Evolutionary conservation across 1,284 basidiomycete genomes (phyloP), one percentile per base, ranked within the genome.

Genomic region (Takashimella koratensis): DNA sequence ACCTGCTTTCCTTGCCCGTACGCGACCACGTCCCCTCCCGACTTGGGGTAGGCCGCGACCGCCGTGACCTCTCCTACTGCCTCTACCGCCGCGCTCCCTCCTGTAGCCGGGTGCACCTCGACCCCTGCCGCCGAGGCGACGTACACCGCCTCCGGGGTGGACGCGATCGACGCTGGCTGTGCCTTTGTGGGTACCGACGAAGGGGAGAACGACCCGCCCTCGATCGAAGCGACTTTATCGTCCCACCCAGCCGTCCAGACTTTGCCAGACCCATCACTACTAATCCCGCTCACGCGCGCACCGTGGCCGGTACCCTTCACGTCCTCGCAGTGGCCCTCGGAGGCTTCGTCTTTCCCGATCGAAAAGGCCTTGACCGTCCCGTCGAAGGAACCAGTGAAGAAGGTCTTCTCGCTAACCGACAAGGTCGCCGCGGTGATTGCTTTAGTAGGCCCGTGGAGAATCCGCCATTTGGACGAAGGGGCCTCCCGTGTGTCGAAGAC

Each of bases 331-430:
- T 78, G 70, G 1, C 77, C 74, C 2, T 58, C 60, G 20, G 53
- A 64, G 20, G 64, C 70, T 39, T 56, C 60, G 8, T 50, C 53
- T 24, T 49, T 42, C 5, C 63, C 59, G 5, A 68, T 51, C 11
- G 56, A 47, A 68, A 87, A 89, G 2, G 84, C 80, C 52, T 88
- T 80, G 2, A 88, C 77, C 5, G 87, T 83, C 0, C 94, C 94
- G 62, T 94, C 90, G 20, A 89, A 88, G 0, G 87, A 86, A 12
- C 91, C 91, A 0, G 84, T 82, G 57, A 90, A 78, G 79, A 95
- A 90, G 0, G 89, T 91, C 53, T 19, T 58, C 6, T 54, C 55
- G 16, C 56, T 48, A 3, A 76, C 70, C 0, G 76, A 64, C 2
- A 84, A 67, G 0, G 83, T 74, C 8, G 84, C 80, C 0, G 87